A percentile compares a stretch with the other conserved stretches of the same genome.
Conservation (phyloP, 305 asterid species). For the Fraxinus ornus region DNA sequence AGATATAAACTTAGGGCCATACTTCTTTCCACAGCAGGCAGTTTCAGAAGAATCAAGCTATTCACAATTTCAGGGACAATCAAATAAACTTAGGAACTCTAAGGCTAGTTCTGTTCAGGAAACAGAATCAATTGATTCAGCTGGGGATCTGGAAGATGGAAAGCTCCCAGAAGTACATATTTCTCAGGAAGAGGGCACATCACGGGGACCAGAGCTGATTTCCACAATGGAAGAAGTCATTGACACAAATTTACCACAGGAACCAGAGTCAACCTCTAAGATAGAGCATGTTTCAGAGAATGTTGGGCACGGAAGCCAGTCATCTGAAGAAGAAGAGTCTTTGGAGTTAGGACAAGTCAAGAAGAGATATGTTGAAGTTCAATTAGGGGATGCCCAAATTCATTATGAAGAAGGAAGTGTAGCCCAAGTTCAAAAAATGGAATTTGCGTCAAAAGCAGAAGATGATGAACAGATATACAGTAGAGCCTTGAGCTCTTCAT, state of each 20-base stretch:
- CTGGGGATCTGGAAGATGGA: slow-evolving; percentile 50
- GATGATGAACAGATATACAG: slow-evolving; percentile 32
- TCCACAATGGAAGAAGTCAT: slow-evolving; percentile 24
- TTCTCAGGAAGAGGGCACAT: slow-evolving; percentile 32
- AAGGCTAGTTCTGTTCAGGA: slow-evolving; percentile 69
- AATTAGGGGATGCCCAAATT: slow-evolving; percentile 20
- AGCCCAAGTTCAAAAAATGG: slow-evolving; percentile 24
- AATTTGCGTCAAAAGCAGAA: slow-evolving; percentile 34
- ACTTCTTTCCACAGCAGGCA: slow-evolving; percentile 50
- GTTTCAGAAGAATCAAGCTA: slow-evolving; percentile 55
- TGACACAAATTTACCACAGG: slow-evolving; percentile 32
- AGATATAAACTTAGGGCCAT: slow-evolving; percentile 57
- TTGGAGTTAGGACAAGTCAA: slow-evolving; percentile 32
- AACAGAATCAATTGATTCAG: slow-evolving; percentile 62
- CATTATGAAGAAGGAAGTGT: slow-evolving; percentile 29
- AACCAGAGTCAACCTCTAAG: slow-evolving; percentile 31
- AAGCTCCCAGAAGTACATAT: slow-evolving; percentile 38
- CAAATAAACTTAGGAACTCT: slow-evolving; percentile 73
- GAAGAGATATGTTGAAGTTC: slow-evolving; percentile 37
- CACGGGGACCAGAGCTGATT: slow-evolving; percentile 25
- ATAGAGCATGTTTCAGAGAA: slow-evolving; percentile 49
- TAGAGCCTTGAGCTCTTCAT: slow-evolving; percentile 62
- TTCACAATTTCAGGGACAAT: slow-evolving; percentile 53
- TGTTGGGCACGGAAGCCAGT: slow-evolving; percentile 73
- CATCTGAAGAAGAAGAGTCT: slow-evolving; percentile 56